Conservation (phyloP, 371 early-diverging fungal genomes). For the Apophysomyces ossiformis region DNA sequence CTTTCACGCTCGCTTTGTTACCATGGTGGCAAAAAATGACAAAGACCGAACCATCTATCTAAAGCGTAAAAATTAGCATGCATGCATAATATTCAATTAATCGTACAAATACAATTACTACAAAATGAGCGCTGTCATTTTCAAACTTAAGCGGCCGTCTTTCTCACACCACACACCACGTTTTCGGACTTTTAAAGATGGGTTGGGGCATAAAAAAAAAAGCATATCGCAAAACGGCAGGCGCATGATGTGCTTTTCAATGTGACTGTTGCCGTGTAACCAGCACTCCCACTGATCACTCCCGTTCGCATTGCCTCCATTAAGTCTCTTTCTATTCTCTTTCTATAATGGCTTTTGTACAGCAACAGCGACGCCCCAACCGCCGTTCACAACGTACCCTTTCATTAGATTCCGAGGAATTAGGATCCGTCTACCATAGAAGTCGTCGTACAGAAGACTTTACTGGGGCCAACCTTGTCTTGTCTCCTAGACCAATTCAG, state of each 20-base stretch:
- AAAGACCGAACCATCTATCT: too few relatives aligned
- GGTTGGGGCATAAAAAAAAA: too few relatives aligned
- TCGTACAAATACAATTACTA: too few relatives aligned
- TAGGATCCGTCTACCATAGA: conserved; percentile 14
- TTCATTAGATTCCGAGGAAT: conserved; percentile 23
- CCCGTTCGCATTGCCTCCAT: background rate
- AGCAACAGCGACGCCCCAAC: conserved; percentile 43
- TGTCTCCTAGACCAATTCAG: conserved; percentile 20
- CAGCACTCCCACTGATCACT: background rate
- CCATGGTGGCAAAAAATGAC: too few relatives aligned
- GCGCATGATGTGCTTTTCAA: background rate
- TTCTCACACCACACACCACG: too few relatives aligned
- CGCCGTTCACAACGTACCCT: conserved; percentile 13
- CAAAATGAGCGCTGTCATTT: too few relatives aligned
- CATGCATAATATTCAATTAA: too few relatives aligned
- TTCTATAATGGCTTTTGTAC: conserved; percentile 49
- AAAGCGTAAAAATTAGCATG: too few relatives aligned
- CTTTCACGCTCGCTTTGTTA: too few relatives aligned
- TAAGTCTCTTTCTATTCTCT: conserved; percentile 9
- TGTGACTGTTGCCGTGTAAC: background rate
- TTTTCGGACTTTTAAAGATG: too few relatives aligned
- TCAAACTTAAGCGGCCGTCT: too few relatives aligned
- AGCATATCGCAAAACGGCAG: background rate
- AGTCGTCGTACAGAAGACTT: background rate
- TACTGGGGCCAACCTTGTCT: conserved; percentile 11